phyloP scores from a whole-genome alignment of 2,329 filamentous ascomycete species.

The Dactylellina parvicollis region DNA sequence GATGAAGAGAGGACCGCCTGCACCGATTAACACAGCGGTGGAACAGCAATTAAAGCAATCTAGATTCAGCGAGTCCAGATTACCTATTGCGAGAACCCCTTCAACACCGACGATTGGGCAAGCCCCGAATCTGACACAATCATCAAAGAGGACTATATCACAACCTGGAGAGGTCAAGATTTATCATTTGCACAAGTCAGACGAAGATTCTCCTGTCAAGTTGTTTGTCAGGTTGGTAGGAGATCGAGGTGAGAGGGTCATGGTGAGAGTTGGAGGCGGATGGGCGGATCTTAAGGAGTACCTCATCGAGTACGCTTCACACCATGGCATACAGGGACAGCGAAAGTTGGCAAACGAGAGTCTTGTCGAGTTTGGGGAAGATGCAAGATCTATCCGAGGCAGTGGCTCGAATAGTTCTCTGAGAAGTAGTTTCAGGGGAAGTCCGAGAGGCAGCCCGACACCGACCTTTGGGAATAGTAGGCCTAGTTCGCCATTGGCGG shows the following conservation, averaged over 20 bases:
- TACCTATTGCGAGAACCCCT: conserved; percentile 55
- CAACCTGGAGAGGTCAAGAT: conserved; percentile 76
- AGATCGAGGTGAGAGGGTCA: conserved; percentile 87
- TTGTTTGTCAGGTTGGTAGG: conserved; percentile 93
- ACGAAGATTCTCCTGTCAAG: conserved; percentile 88
- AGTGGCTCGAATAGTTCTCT: conserved; percentile 52
- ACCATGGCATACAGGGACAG: conserved; percentile 76
- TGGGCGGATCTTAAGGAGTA: conserved; percentile 98
- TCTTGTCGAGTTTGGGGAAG: conserved; percentile 46
- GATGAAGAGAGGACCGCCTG: conserved; percentile 47
- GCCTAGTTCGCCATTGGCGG: conserved; percentile 55
- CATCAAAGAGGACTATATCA: conserved; percentile 62
- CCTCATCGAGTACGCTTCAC: conserved; percentile 87
- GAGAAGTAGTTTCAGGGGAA: conserved; percentile 61
- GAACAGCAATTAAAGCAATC: conserved; percentile 56
- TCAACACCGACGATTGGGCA: conserved; percentile 63
- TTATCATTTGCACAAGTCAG: conserved; percentile 87
- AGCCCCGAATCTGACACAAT: conserved; percentile 62
- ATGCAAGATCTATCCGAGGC: conserved; percentile 30
- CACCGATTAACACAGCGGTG: conserved; percentile 32
- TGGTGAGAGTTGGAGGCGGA: conserved; percentile 97
- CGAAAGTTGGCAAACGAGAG: conserved; percentile 59
- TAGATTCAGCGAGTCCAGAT: conserved; percentile 61
- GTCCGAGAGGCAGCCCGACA: conserved; percentile 61
- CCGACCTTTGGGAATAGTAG: conserved; percentile 56